These are phyloP conservation scores for Candida xyloterini DNA, from an alignment of 805 yeast genomes.

Conservation along the genomic window DNA sequence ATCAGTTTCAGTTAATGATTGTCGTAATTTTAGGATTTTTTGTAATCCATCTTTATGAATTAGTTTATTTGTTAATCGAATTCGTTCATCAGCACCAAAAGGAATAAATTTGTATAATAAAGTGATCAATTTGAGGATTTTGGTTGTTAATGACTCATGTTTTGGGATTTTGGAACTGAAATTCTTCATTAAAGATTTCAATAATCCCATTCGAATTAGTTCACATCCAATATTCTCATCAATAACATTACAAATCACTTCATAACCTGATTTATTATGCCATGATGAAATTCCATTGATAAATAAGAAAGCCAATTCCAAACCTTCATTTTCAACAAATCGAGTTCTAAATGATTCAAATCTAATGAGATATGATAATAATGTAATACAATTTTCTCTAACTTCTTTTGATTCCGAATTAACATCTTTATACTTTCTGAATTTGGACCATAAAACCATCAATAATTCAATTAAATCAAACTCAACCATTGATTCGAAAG, in stretches of 20 bases:
- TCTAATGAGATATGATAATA: conserved; percentile 12
- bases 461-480: conserved; percentile 12
- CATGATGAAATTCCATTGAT: conserved; percentile 12
- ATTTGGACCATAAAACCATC: conserved; percentile 12
- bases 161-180: conserved; percentile 8
- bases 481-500: conserved; percentile 1
- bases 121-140: conserved; percentile 9
- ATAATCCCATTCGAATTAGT: conserved; percentile 10
- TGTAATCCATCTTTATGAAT: conserved; percentile 14
- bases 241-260: conserved; percentile 4
- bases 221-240: conserved; percentile 6
- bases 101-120: conserved; percentile 17
- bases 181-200: conserved; percentile 18
- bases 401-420: conserved; percentile 15
- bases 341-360: not conserved
- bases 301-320: conserved; percentile 16
- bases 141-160: conserved; percentile 1
- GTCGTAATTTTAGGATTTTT: conserved; percentile 9
- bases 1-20: not conserved
- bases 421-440: conserved; percentile 6
- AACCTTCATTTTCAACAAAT: conserved; percentile 17
- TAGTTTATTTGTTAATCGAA: conserved; percentile 20
- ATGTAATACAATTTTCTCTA: conserved; percentile 15
- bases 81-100: conserved; percentile 18
- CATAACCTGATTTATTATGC: conserved; percentile 16